phyloP scores from a whole-genome alignment of 768 basidiomycete species.

The Russula vinacea region DNA sequence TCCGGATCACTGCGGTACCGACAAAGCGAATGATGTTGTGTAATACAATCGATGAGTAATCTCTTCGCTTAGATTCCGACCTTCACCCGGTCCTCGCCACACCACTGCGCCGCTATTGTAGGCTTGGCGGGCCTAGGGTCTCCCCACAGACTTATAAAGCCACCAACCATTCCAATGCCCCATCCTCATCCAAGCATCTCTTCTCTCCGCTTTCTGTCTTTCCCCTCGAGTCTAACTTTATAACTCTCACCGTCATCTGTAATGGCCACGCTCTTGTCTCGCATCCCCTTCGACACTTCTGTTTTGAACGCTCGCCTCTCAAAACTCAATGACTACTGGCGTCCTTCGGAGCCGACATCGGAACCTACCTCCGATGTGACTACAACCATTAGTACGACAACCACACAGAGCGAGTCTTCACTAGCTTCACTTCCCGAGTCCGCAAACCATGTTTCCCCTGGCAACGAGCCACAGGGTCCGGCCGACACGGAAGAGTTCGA shows the following conservation, averaged over 20 bases:
- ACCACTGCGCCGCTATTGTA: neutral
- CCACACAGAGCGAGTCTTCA: neutral
- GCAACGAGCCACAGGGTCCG: neutral
- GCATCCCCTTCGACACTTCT: conserved; percentile 19
- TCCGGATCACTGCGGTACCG: neutral
- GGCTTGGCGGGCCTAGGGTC: too few species aligned
- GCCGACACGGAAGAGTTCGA: conserved; percentile 18
- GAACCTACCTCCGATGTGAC: neutral
- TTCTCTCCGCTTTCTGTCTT: neutral
- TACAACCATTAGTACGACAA: neutral
- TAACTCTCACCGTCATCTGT: neutral
- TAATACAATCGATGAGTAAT: neutral
- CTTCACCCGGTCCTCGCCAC: too few species aligned
- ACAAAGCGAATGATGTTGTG: neutral
- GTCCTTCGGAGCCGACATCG: neutral
- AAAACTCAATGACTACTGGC: conserved; percentile 12
- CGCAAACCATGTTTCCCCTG: neutral
- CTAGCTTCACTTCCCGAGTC: too few species aligned
- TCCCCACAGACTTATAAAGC: conserved; percentile 2
- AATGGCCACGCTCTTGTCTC: conserved; percentile 22
- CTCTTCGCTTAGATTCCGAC: neutral
- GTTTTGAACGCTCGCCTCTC: neutral
- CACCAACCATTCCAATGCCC: neutral
- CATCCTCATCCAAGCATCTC: neutral
- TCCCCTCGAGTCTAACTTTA: neutral